phyloP scores from a whole-genome alignment of 441 rosid species.

The Syzygium malaccense region DNA sequence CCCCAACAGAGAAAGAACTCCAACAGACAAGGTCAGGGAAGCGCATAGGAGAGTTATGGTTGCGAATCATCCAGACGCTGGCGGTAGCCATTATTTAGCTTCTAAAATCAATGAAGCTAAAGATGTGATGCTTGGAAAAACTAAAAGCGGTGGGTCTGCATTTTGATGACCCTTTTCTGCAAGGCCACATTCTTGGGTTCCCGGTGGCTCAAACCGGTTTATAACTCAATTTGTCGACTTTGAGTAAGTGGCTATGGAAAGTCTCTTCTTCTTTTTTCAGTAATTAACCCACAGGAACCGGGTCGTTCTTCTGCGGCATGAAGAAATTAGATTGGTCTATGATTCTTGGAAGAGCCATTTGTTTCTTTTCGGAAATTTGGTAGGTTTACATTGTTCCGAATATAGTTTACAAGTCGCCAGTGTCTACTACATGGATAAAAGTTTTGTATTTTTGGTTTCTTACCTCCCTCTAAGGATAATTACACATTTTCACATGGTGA shows the following conservation, averaged over 20 bases:
- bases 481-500: not conserved
- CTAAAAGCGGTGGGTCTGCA: conserved; percentile 27
- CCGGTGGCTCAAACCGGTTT: not conserved
- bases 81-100: conserved; percentile 41
- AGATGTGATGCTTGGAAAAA: conserved; percentile 29
- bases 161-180: conserved; percentile 13
- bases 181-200: not conserved
- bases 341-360: not conserved
- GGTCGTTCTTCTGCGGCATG: not conserved
- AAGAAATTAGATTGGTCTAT: not conserved
- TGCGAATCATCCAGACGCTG: conserved; percentile 42
- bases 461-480: not conserved
- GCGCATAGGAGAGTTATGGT: conserved; percentile 68
- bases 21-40: conserved; percentile 44
- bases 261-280: not conserved
- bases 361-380: not conserved
- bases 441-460: not conserved
- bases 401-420: not conserved
- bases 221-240: not conserved
- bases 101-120: conserved; percentile 40
- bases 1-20: conserved; percentile 44
- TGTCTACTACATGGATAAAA: not conserved
- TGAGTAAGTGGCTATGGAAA: not conserved
- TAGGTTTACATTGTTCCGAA: not conserved
- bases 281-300: not conserved